A percentile compares a stretch with the other conserved stretches of the same genome.
Evolutionary conservation across 768 basidiomycete genomes (phyloP).

Genomic region (Pseudohyphozyma bogoriensis): DNA sequence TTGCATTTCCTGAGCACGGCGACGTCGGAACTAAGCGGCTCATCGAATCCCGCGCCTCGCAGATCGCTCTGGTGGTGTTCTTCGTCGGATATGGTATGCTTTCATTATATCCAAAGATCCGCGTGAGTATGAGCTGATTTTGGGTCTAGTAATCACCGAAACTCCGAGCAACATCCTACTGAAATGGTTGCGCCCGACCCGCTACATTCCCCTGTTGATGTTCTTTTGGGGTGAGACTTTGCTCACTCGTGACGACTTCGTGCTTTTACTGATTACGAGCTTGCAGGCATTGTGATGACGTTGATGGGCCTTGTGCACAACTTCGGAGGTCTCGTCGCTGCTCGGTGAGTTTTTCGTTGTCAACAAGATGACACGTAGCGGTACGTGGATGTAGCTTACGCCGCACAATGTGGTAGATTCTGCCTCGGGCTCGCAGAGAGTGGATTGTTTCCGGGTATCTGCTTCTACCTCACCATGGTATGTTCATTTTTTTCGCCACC

Average conservation of each 20-base stretch:
- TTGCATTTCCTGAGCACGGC: no score
- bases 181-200: slow-evolving; percentile 45
- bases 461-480: not conserved
- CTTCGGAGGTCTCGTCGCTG: slow-evolving; percentile 17
- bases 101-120: no score
- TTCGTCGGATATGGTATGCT: slow-evolving; percentile 40
- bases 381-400: no score
- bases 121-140: no score
- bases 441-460: slow-evolving; percentile 20
- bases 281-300: slow-evolving; percentile 7
- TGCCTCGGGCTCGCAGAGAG: slow-evolving; percentile 31
- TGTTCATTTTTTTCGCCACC: no score
- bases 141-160: slow-evolving; percentile 14
- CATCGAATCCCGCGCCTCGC: no score
- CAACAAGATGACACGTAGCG: slow-evolving; percentile 14
- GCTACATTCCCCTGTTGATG: not conserved
- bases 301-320: slow-evolving; percentile 20
- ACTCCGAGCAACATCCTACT: slow-evolving; percentile 16
- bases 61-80: slow-evolving; percentile 32
- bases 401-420: no score
- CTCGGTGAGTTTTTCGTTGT: slow-evolving; percentile 19
- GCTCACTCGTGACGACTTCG: not conserved
- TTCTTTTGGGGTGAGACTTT: not conserved
- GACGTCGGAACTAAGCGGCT: no score
- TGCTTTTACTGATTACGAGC: slow-evolving; percentile 10